Conservation (phyloP, 2,329 filamentous ascomycete species). For the Penicillium paneum region DNA sequence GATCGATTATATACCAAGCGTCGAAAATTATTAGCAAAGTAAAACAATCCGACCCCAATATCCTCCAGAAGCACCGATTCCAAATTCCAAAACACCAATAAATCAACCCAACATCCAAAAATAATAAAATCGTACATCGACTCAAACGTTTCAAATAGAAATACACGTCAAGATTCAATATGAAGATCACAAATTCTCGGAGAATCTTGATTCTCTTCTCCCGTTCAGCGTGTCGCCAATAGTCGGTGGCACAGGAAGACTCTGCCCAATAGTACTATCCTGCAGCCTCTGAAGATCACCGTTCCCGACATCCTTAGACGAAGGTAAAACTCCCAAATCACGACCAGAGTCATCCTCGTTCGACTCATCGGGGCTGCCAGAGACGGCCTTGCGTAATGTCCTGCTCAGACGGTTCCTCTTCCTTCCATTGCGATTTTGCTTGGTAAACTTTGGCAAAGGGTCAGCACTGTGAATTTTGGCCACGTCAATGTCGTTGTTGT, state of each 20-base stretch:
- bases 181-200: constrained; percentile 34
- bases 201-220: constrained; percentile 37
- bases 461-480: constrained; percentile 16
- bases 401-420: constrained; percentile 27
- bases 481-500: constrained; percentile 15
- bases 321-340: constrained; percentile 5
- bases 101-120: neutral
- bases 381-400: constrained; percentile 28
- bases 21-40: neutral
- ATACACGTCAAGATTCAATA: constrained; percentile 10
- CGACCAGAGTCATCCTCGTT: constrained; percentile 14
- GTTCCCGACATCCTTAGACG: constrained; percentile 9
- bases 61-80: neutral
- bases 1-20: constrained; percentile 1
- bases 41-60: neutral
- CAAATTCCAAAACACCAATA: neutral
- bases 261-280: constrained; percentile 31
- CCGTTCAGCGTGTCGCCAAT: constrained; percentile 28
- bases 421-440: constrained; percentile 16
- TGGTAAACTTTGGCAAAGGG: constrained; percentile 3
- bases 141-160: neutral
- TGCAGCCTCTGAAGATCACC: constrained; percentile 26
- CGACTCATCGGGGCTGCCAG: constrained; percentile 20
- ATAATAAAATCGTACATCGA: neutral
- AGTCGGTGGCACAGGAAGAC: constrained; percentile 29